phyloP scores from a whole-genome alignment of 495 filamentous ascomycete species.

The Margaritispora aquatica region DNA sequence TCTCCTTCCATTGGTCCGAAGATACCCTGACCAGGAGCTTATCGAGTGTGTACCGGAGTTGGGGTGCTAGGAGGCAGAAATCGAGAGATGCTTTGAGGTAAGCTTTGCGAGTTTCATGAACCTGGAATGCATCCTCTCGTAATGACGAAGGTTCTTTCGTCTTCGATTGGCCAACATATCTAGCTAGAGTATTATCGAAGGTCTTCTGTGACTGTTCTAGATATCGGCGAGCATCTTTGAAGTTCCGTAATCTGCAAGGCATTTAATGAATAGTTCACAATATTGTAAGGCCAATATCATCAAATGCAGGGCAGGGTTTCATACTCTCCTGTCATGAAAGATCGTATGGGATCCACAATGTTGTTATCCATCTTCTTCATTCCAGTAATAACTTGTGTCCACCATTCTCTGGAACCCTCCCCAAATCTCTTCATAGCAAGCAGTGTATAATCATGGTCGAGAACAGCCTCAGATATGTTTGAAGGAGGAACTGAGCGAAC shows the following conservation, averaged over 20 bases:
- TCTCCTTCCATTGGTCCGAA: slow-evolving; percentile 80
- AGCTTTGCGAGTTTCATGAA: slow-evolving; percentile 86
- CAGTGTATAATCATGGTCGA: slow-evolving; percentile 94
- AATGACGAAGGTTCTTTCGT: slow-evolving; percentile 87
- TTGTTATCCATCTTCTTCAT: slow-evolving; percentile 68
- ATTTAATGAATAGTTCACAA: neutral
- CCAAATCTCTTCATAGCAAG: slow-evolving; percentile 77
- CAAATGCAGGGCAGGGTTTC: neutral
- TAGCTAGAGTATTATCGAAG: slow-evolving; percentile 71
- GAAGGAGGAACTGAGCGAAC: slow-evolving; percentile 62
- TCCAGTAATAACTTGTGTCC: slow-evolving; percentile 63
- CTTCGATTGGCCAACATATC: slow-evolving; percentile 80
- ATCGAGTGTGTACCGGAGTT: slow-evolving; percentile 74
- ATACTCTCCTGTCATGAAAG: slow-evolving; percentile 68
- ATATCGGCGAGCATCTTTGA: slow-evolving; percentile 63
- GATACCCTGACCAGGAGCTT: slow-evolving; percentile 78
- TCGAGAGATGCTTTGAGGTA: slow-evolving; percentile 92
- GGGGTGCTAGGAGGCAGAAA: slow-evolving; percentile 80
- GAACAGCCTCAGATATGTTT: slow-evolving; percentile 65
- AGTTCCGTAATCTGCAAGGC: slow-evolving; percentile 32
- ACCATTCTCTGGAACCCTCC: slow-evolving; percentile 80
- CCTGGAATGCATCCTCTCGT: slow-evolving; percentile 90
- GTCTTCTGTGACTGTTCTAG: slow-evolving; percentile 78
- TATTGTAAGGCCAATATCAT: too few species aligned
- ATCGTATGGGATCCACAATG: slow-evolving; percentile 74